Evolutionary conservation across 1,139 yeast genomes (phyloP), one percentile per base, ranked within the genome.

Genomic region (Yamadazyma atmosphaerica): DNA sequence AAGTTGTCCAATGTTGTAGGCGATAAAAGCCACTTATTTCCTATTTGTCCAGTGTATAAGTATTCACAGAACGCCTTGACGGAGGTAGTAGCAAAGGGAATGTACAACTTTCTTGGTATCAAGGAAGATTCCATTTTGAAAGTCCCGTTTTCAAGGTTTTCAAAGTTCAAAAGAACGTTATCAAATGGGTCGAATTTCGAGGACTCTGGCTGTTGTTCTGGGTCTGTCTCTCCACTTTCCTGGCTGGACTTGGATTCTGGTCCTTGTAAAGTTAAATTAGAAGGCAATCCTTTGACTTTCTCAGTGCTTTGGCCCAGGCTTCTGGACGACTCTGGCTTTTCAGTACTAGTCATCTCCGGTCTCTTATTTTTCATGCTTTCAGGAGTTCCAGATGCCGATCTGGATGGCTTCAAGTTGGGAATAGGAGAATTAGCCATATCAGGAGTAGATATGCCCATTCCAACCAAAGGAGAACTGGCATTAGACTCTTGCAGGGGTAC

Each of bases 41-140:
- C 88, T 24, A 85, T 77, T 58, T 84, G 89, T 1, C 92, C 94
- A 6, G 90, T 84, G 52, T 82, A 83, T 43, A 85, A 67, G 56
- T 79, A 85, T 51, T 85, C 92, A 32, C 84, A 68, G 49, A 84
- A 77, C 1, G 87, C 88, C 40, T 70, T 72, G 9, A 84, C 77
- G 0, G 87, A 74, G 1, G 63, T 56, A 1, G 83, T 78, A 2
- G 81, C 60, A 61, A 81, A 83, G 4, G 94, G 92, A 44, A 85
- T 56, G 49, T 81, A 84, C 23, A 85, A 56, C 15, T 80, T 72
- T 43, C 94, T 68, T 12, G 94, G 92, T 27, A 82, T 71, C 39
- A 79, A 63, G 25, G 81, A 61, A 1, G 86, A 83, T 45, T 81
- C 87, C 70, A 72, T 63, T 33, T 49, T 51, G 43, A 66, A 68